A percentile compares a stretch with the other conserved stretches of the same genome.
phyloP scores from a whole-genome alignment of 176 grass and related monocot species.

The Tillandsia fasciculata region DNA sequence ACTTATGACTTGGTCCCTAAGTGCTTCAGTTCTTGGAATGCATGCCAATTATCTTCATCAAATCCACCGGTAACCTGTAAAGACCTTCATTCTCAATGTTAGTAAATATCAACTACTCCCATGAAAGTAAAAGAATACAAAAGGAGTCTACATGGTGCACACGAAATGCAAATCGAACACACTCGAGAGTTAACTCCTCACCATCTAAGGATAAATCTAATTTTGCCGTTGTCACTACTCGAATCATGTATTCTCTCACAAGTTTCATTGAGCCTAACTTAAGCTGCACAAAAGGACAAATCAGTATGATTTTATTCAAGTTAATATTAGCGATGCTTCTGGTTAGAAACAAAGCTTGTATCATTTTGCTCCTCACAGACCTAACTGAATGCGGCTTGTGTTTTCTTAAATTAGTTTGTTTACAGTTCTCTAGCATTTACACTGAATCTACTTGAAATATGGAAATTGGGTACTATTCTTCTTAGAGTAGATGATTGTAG shows the following conservation, averaged over 20 bases:
- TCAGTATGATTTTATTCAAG: neutral
- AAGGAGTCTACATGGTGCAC: slow-evolving; percentile 64
- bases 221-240: slow-evolving; percentile 54
- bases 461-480: too few species aligned
- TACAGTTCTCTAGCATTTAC: neutral
- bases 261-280: slow-evolving; percentile 84
- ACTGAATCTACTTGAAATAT: neutral
- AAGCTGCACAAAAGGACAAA: slow-evolving; percentile 43
- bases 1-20: slow-evolving; percentile 35
- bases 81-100: slow-evolving; percentile 10
- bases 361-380: slow-evolving; percentile 3
- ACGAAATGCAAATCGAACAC: slow-evolving; percentile 84
- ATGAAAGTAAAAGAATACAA: slow-evolving; percentile 9
- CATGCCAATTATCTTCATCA: slow-evolving; percentile 56
- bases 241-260: slow-evolving; percentile 77
- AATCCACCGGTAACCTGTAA: slow-evolving; percentile 79
- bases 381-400: neutral
- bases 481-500: too few species aligned
- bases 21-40: slow-evolving; percentile 83
- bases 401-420: neutral
- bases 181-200: slow-evolving; percentile 63
- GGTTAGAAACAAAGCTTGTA: slow-evolving; percentile 18
- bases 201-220: slow-evolving; percentile 65
- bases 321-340: neutral
- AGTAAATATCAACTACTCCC: slow-evolving; percentile 10